Conservation (phyloP, 1,139 yeast species). For the Candida neerlandica region DNA sequence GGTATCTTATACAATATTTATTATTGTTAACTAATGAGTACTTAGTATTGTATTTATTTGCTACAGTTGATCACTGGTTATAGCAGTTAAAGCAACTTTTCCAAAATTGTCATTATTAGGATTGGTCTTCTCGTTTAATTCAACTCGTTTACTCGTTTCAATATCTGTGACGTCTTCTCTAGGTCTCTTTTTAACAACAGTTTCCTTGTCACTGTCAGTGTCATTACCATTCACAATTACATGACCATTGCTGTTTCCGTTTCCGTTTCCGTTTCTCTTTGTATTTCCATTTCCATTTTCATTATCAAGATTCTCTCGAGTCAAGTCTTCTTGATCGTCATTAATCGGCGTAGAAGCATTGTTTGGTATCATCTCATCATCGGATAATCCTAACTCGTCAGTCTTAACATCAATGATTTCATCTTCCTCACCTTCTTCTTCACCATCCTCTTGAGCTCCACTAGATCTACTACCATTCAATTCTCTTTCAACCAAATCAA, state of each 20-base stretch:
- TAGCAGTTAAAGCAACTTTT: slow-evolving; percentile 6
- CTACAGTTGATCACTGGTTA: slow-evolving; percentile 7
- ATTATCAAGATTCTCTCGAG: slow-evolving; percentile 14
- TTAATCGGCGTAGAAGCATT: slow-evolving; percentile 32
- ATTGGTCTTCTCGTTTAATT: slow-evolving; percentile 13
- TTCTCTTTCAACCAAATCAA: slow-evolving; percentile 33
- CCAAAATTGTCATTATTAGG: slow-evolving; percentile 7
- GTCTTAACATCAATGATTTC: slow-evolving; percentile 14
- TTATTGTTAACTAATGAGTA: too few species aligned
- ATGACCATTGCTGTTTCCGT: slow-evolving; percentile 14
- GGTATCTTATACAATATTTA: too few species aligned
- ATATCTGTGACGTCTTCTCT: slow-evolving; percentile 20
- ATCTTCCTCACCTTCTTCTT: slow-evolving; percentile 25
- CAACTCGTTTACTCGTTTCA: slow-evolving; percentile 3
- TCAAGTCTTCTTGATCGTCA: slow-evolving; percentile 21
- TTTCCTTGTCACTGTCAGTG: slow-evolving; percentile 1
- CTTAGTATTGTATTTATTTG: too few species aligned
- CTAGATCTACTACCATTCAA: neutral
- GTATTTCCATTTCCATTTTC: neutral
- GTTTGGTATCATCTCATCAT: slow-evolving; percentile 26
- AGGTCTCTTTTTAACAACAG: slow-evolving; percentile 20
- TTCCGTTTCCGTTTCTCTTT: slow-evolving; percentile 6
- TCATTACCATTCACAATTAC: neutral
- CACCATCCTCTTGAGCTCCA: slow-evolving; percentile 21
- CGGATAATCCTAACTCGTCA: slow-evolving; percentile 28